These are phyloP conservation scores for Millerago galiae DNA, from an alignment of 805 yeast species.

Conservation along the genomic window DNA sequence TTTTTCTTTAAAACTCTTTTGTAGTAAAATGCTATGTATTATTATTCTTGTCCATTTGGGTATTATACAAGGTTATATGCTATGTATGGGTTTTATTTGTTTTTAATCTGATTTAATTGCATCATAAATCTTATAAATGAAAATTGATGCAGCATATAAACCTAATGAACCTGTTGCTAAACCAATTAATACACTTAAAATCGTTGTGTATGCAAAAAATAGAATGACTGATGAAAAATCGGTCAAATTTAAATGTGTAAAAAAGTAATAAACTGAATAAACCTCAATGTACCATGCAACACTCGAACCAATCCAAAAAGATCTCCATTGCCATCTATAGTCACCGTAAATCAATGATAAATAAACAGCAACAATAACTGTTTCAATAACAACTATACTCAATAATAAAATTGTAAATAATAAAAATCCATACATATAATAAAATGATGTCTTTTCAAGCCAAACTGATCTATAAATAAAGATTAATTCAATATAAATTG, in stretches of 20 bases:
- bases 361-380: slow-evolving; percentile 64
- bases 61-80: not conserved
- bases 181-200: slow-evolving; percentile 57
- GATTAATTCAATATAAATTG: slow-evolving; percentile 71
- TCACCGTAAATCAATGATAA: slow-evolving; percentile 49
- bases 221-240: slow-evolving; percentile 63
- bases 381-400: slow-evolving; percentile 59
- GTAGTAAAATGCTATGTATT: not conserved
- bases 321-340: slow-evolving; percentile 78
- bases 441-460: slow-evolving; percentile 73
- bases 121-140: slow-evolving; percentile 56
- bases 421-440: slow-evolving; percentile 75
- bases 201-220: slow-evolving; percentile 65
- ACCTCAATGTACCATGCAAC: slow-evolving; percentile 64
- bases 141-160: slow-evolving; percentile 56
- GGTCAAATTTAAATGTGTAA: slow-evolving; percentile 49
- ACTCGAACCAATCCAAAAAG: slow-evolving; percentile 65
- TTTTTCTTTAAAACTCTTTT: not conserved
- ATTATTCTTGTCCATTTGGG: not conserved
- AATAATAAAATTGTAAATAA: slow-evolving; percentile 54
- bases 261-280: slow-evolving; percentile 63
- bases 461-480: slow-evolving; percentile 72
- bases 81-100: not conserved
- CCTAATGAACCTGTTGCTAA: slow-evolving; percentile 74
- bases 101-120: slow-evolving; percentile 48